These are phyloP conservation scores for Odonthalia washingtoniensis DNA, from an alignment of 31 red algal species.

Conservation along the genomic window DNA sequence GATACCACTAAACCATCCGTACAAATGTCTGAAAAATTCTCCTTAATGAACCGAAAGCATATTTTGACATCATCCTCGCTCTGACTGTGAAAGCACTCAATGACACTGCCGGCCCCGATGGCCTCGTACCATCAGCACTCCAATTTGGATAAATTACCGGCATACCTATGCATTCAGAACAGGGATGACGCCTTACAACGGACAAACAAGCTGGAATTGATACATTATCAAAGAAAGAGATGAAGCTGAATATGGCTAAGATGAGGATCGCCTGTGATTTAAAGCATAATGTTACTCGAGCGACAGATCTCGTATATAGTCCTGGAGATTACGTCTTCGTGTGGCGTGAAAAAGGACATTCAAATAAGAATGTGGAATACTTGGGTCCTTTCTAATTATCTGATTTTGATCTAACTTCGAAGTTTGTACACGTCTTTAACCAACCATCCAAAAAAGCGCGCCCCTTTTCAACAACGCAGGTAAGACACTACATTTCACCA, in stretches of 20 bases:
- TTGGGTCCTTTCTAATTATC: too few species aligned
- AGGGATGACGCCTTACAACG: too few species aligned
- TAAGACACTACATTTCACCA: too few species aligned
- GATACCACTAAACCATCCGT: conserved; percentile 34
- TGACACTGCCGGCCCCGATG: conserved; percentile 26
- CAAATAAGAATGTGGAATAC: too few species aligned
- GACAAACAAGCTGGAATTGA: too few species aligned
- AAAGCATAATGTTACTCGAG: background rate
- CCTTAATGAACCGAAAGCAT: background rate
- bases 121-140: background rate
- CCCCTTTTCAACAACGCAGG: too few species aligned
- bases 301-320: background rate
- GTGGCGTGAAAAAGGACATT: background rate
- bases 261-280: background rate
- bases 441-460: too few species aligned
- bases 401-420: too few species aligned
- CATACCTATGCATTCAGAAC: background rate
- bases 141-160: conserved; percentile 6
- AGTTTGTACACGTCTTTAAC: too few species aligned
- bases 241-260: conserved; percentile 2
- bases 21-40: conserved; percentile 25
- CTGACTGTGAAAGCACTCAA: conserved; percentile 36
- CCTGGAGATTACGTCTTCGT: conserved; percentile 2
- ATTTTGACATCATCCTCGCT: background rate
- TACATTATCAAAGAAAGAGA: too few species aligned